A percentile compares a stretch with the other conserved stretches of the same genome.
Conservation (phyloP, 257 asterid genomes). For the Nicotiana paniculata region DNA sequence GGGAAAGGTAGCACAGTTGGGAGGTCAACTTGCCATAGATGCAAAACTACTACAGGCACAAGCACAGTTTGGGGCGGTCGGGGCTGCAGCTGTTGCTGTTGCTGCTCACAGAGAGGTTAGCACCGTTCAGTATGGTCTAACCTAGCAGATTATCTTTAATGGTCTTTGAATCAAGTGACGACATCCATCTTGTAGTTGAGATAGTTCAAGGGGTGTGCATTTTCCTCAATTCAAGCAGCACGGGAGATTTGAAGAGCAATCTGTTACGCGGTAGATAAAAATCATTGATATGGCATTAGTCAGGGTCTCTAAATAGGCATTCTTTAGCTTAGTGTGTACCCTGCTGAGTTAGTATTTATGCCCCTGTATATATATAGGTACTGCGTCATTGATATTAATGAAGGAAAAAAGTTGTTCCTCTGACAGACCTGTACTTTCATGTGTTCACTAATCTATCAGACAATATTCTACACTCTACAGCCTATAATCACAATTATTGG, state of each 20-base stretch:
- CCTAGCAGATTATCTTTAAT: constrained; percentile 9
- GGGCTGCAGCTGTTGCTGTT: constrained; percentile 56
- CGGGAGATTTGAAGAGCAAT: neutral
- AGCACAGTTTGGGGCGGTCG: constrained; percentile 54
- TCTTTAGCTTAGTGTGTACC: neutral
- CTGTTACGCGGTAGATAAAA: neutral
- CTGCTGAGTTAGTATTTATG: neutral
- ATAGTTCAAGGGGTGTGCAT: neutral
- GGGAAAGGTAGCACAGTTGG: constrained; percentile 36
- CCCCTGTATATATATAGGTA: neutral
- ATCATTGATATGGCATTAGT: neutral
- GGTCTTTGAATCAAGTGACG: neutral
- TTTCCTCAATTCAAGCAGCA: neutral
- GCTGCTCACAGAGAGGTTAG: constrained; percentile 63
- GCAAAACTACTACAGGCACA: constrained; percentile 70
- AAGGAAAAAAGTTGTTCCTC: neutral
- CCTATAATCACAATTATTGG: too few relatives aligned
- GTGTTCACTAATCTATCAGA: neutral
- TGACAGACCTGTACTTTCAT: neutral
- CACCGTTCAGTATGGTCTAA: constrained; percentile 59
- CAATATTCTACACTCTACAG: neutral
- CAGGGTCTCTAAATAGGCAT: constrained; percentile 5
- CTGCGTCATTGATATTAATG: neutral
- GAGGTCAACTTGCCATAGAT: constrained; percentile 48
- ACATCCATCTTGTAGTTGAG: neutral